A percentile compares a stretch with the other conserved stretches of the same genome.
phyloP scores from a whole-genome alignment of 192 early-diverging fungal genomes.

The Bifiguratus adelaidae region DNA sequence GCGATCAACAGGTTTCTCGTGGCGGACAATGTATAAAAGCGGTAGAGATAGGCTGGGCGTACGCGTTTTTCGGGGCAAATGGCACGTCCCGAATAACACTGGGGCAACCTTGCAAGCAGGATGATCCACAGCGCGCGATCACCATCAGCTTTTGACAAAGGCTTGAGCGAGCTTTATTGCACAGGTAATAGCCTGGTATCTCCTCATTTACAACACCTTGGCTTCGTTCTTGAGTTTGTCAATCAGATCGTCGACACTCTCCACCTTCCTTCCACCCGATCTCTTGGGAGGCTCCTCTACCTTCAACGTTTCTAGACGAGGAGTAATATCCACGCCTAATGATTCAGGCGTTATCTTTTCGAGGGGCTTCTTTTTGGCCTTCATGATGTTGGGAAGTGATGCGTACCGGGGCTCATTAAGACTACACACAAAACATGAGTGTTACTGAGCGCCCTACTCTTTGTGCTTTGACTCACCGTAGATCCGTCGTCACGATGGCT shows the following conservation, averaged over 20 bases:
- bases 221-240: conserved; percentile 82
- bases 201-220: conserved; percentile 46
- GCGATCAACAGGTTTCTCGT: too few relatives aligned
- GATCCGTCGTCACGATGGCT: conserved; percentile 91
- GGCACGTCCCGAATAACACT: too few relatives aligned
- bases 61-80: too few relatives aligned
- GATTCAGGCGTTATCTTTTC: conserved; percentile 63
- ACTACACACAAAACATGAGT: conserved; percentile 18
- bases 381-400: conserved; percentile 95
- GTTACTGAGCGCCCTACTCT: neutral
- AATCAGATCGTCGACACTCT: conserved; percentile 85
- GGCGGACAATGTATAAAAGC: too few relatives aligned
- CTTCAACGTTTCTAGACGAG: conserved; percentile 78
- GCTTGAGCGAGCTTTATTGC: too few relatives aligned
- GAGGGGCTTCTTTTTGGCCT: conserved; percentile 98
- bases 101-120: too few relatives aligned
- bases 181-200: too few relatives aligned
- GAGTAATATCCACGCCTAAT: conserved; percentile 75
- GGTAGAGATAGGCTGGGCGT: too few relatives aligned
- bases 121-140: too few relatives aligned
- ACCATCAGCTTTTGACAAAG: too few relatives aligned
- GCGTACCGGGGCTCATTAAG: conserved; percentile 95
- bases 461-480: conserved; percentile 51
- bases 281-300: conserved; percentile 90
- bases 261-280: conserved; percentile 84